Percentiles rank a stretch among this genome's conserved stretches.
Evolutionary conservation across 2,329 filamentous ascomycete species (phyloP).

Genomic region (Aspergillus pseudoglaucus): DNA sequence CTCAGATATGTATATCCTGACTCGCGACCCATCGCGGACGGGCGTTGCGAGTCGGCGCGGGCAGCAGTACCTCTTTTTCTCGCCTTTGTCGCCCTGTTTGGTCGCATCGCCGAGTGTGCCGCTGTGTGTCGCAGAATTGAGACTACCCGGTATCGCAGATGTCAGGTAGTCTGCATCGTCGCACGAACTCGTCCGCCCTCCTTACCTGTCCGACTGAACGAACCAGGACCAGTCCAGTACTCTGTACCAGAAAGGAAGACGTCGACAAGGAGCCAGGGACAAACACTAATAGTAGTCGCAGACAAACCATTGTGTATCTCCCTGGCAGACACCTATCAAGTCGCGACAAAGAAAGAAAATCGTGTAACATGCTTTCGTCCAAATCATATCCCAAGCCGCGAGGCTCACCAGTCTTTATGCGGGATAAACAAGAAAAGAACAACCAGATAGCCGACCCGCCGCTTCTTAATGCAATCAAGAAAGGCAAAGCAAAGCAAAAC

Average conservation of each 20-base stretch:
- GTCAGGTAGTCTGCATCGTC: conserved; percentile 17
- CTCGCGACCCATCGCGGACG: conserved; percentile 25
- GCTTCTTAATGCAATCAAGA: conserved; percentile 38
- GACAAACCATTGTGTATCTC: conserved; percentile 8
- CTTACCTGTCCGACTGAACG: conserved; percentile 9
- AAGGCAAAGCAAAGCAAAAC: background rate
- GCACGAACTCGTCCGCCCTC: conserved; percentile 6
- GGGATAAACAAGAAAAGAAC: conserved; percentile 31
- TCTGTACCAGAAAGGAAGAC: conserved; percentile 35
- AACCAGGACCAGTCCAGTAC: conserved; percentile 31
- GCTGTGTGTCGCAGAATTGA: conserved; percentile 13
- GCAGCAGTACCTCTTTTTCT: conserved; percentile 2
- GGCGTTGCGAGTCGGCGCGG: conserved; percentile 8
- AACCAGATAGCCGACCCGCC: conserved; percentile 43
- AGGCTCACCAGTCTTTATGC: conserved; percentile 45
- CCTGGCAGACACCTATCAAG: background rate
- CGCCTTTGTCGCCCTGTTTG: background rate
- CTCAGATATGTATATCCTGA: conserved; percentile 17
- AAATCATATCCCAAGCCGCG: conserved; percentile 42
- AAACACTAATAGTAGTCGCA: conserved; percentile 9
- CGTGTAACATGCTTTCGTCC: conserved; percentile 32
- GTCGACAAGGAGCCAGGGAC: conserved; percentile 22
- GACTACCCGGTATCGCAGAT: conserved; percentile 32
- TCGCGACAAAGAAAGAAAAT: conserved; percentile 27
- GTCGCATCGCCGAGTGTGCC: conserved; percentile 3